Conservation (phyloP, 1,284 basidiomycete genomes). For the Ceratobasidium sp. region DNA sequence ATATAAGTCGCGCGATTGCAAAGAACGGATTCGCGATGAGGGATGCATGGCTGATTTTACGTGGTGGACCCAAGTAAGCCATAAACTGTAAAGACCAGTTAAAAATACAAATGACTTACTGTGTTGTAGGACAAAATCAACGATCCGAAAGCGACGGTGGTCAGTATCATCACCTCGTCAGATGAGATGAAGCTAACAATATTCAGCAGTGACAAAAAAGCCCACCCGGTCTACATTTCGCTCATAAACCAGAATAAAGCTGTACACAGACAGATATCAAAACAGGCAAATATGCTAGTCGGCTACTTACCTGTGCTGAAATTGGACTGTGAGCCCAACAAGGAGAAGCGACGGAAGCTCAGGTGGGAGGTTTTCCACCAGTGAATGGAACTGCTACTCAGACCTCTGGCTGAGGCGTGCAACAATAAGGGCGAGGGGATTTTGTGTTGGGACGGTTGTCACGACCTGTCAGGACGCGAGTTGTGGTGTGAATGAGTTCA, state of each 20-base stretch:
- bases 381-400: conserved; percentile 27
- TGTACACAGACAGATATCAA: conserved; percentile 22
- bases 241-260: conserved; percentile 47
- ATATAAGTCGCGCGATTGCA: neutral
- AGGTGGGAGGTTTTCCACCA: conserved; percentile 16
- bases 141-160: conserved; percentile 27
- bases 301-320: conserved; percentile 42
- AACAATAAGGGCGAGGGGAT: conserved; percentile 46
- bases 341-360: neutral
- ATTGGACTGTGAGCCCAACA: conserved; percentile 17
- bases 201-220: conserved; percentile 43
- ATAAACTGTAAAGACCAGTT: neutral
- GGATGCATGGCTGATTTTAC: conserved; percentile 29
- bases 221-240: conserved; percentile 47
- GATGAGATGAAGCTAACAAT: conserved; percentile 45
- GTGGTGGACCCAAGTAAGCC: conserved; percentile 43
- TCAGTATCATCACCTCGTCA: conserved; percentile 33
- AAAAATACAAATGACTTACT: neutral
- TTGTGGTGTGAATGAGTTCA: too few species aligned
- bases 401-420: conserved; percentile 28
- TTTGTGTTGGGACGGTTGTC: conserved; percentile 35
- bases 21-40: conserved; percentile 19
- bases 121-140: conserved; percentile 4
- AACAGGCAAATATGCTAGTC: conserved; percentile 36
- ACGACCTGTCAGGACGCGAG: too few species aligned